Evolutionary conservation across 169 alveolate species (phyloP).

Genomic region (Amoebophrya sp.): DNA sequence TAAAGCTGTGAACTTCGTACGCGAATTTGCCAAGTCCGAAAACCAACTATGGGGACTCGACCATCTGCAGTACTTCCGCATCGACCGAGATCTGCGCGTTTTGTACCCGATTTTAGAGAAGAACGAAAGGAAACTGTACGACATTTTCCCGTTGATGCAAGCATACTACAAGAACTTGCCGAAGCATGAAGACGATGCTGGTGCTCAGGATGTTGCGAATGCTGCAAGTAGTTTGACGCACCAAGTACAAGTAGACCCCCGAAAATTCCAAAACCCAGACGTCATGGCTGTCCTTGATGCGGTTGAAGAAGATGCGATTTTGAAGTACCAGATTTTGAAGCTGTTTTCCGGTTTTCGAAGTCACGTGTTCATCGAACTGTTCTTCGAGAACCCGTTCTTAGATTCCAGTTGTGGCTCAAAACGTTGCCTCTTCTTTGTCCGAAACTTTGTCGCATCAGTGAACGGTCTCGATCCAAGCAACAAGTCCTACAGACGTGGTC

Average conservation of each 20-base stretch:
- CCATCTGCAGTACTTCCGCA: constrained; percentile 21
- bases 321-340: neutral
- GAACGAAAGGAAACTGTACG: neutral
- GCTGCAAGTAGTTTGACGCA: no score
- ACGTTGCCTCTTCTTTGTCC: neutral
- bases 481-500: neutral
- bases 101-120: neutral
- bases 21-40: neutral
- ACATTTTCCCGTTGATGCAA: neutral
- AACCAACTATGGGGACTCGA: neutral
- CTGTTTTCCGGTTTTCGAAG: neutral
- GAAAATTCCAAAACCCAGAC: neutral
- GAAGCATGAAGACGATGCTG: no score
- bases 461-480: neutral
- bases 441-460: neutral
- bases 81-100: neutral
- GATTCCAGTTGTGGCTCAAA: neutral
- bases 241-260: no score
- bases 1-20: neutral
- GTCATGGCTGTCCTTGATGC: neutral
- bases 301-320: neutral
- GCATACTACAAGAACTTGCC: neutral
- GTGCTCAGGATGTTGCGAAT: no score
- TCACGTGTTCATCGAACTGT: neutral
- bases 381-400: constrained; percentile 8